Conservation (phyloP, 2,329 filamentous ascomycete species). For the Nannizzia gypsea region DNA sequence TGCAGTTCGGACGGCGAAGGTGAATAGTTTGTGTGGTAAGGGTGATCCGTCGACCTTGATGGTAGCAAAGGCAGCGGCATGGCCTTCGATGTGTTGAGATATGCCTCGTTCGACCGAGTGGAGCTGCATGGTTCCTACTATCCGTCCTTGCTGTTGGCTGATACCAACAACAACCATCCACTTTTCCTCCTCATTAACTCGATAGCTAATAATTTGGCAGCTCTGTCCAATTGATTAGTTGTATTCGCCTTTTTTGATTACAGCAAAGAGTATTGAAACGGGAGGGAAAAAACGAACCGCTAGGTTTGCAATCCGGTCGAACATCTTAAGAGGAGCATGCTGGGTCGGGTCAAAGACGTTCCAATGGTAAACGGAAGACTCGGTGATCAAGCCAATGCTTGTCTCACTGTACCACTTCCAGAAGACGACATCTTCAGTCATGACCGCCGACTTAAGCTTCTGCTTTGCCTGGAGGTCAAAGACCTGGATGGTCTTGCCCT, state of each 20-base stretch:
- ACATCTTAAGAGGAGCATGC: slow-evolving; percentile 72
- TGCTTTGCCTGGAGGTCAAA: slow-evolving; percentile 88
- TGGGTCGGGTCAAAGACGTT: slow-evolving; percentile 82
- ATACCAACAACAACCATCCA: slow-evolving; percentile 99
- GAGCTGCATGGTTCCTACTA: slow-evolving; percentile 92
- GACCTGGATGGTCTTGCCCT: slow-evolving; percentile 89
- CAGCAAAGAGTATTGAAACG: not conserved
- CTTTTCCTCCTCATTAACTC: slow-evolving; percentile 86
- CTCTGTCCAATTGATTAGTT: slow-evolving; percentile 41
- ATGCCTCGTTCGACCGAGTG: slow-evolving; percentile 94
- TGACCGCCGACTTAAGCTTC: slow-evolving; percentile 92
- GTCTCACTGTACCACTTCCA: slow-evolving; percentile 98
- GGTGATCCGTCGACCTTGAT: slow-evolving; percentile 79
- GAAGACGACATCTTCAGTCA: slow-evolving; percentile 95
- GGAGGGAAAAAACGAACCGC: slow-evolving; percentile 49
- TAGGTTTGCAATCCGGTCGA: slow-evolving; percentile 86
- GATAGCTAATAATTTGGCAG: slow-evolving; percentile 99
- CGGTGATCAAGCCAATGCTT: slow-evolving; percentile 79
- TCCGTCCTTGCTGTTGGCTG: slow-evolving; percentile 80
- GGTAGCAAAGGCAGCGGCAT: slow-evolving; percentile 88
- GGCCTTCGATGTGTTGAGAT: slow-evolving; percentile 94
- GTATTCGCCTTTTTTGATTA: not conserved
- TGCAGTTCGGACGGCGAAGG: slow-evolving; percentile 83
- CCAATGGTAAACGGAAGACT: slow-evolving; percentile 90
- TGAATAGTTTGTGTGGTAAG: slow-evolving; percentile 87